phyloP scores from a whole-genome alignment of 495 filamentous ascomycete genomes.

The Xylaria bambusicola region DNA sequence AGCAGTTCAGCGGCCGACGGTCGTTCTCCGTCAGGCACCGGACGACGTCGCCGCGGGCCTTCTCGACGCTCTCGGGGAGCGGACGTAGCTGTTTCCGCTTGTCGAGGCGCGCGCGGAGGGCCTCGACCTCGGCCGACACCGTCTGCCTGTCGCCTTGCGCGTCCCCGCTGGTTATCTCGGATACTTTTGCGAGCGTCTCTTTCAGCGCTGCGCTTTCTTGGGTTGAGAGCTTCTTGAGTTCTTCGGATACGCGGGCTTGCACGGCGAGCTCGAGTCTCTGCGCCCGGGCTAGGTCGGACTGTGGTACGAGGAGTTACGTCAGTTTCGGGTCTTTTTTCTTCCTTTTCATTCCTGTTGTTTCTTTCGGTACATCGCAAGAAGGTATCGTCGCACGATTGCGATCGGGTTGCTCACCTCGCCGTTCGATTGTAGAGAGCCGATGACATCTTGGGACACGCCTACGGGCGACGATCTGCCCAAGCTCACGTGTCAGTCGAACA shows the following conservation, averaged over 20 bases:
- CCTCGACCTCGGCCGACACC: conserved; percentile 68
- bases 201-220: conserved; percentile 59
- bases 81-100: conserved; percentile 70
- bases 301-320: conserved; percentile 19
- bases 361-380: too few species aligned
- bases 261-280: conserved; percentile 84
- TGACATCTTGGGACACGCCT: conserved; percentile 81
- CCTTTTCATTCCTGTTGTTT: too few species aligned
- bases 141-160: conserved; percentile 33
- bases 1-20: conserved; percentile 89
- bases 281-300: conserved; percentile 86
- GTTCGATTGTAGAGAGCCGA: conserved; percentile 78
- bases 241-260: conserved; percentile 80
- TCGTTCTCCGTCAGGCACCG: conserved; percentile 84
- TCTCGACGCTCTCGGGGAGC: conserved; percentile 62
- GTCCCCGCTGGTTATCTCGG: conserved; percentile 34
- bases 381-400: too few species aligned
- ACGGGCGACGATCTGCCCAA: conserved; percentile 79
- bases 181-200: conserved; percentile 63
- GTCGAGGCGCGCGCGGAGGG: conserved; percentile 72
- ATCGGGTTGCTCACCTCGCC: conserved; percentile 66
- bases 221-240: conserved; percentile 73
- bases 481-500: conserved; percentile 8
- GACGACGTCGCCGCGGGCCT: conserved; percentile 75
- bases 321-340: neutral